phyloP scores from a whole-genome alignment of 1,284 basidiomycete genomes.

The Ceratobasidium sp. region DNA sequence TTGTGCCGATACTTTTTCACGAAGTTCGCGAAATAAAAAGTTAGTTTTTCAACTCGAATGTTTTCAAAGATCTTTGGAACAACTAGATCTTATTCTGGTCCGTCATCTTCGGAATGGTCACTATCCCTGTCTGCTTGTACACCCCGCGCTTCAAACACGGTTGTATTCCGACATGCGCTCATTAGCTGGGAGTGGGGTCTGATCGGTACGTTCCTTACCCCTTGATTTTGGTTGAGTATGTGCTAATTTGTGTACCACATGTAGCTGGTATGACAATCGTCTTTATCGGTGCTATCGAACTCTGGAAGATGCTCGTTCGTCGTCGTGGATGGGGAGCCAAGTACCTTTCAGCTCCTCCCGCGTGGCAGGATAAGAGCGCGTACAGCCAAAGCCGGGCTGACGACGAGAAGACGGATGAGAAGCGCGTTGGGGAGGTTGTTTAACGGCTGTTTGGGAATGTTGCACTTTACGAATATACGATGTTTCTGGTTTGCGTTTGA shows the following conservation, averaged over 20 bases:
- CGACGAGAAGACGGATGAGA: slow-evolving; percentile 19
- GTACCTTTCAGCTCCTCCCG: slow-evolving; percentile 34
- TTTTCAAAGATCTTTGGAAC: slow-evolving; percentile 62
- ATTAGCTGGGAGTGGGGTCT: slow-evolving; percentile 62
- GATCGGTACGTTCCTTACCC: slow-evolving; percentile 48
- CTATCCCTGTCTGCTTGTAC: slow-evolving; percentile 64
- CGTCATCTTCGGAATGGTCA: slow-evolving; percentile 60
- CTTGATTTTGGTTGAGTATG: too few species aligned
- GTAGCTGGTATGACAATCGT: slow-evolving; percentile 36
- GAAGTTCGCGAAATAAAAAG: too few species aligned
- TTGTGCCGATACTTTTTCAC: too few species aligned
- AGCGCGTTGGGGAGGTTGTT: slow-evolving; percentile 29
- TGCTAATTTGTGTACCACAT: too few species aligned
- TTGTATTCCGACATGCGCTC: slow-evolving; percentile 57
- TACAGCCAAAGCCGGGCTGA: slow-evolving; percentile 4
- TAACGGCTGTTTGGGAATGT: neutral
- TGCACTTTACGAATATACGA: neutral
- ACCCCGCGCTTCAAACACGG: slow-evolving; percentile 53
- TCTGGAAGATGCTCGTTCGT: slow-evolving; percentile 40
- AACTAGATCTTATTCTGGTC: slow-evolving; percentile 67
- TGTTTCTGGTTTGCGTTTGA: neutral
- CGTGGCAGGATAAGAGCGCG: slow-evolving; percentile 9
- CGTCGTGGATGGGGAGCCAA: slow-evolving; percentile 38
- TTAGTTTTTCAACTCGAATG: slow-evolving; percentile 56
- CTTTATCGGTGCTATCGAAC: slow-evolving; percentile 38